Evolutionary conservation across 768 basidiomycete genomes (phyloP).

Genomic region (Tylopilus intermedius): DNA sequence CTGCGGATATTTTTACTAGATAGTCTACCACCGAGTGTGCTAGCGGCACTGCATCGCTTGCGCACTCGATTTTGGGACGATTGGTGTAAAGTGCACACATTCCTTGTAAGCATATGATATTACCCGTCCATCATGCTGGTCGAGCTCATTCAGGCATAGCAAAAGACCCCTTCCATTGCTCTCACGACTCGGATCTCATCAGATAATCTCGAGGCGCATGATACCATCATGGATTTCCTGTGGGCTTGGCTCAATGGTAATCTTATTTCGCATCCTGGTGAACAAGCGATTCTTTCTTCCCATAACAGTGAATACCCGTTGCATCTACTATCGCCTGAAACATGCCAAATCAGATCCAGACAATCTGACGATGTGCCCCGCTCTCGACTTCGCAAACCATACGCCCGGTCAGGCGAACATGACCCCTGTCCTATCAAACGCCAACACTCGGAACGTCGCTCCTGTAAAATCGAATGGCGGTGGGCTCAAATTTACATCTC

Average conservation of each 20-base stretch:
- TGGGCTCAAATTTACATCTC: slow-evolving; percentile 50
- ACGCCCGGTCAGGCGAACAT: slow-evolving; percentile 38
- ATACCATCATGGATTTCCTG: slow-evolving; percentile 43
- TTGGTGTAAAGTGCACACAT: slow-evolving; percentile 47
- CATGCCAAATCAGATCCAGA: slow-evolving; percentile 49
- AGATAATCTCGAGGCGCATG: slow-evolving; percentile 2
- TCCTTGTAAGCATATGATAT: slow-evolving; percentile 43
- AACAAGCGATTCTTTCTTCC: slow-evolving; percentile 4
- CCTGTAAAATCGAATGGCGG: slow-evolving; percentile 36
- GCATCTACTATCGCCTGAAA: slow-evolving; percentile 66
- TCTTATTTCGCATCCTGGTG: slow-evolving; percentile 2
- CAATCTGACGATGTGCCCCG: slow-evolving; percentile 83
- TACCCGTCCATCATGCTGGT: not conserved
- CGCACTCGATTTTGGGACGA: slow-evolving; percentile 51
- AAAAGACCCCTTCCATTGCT: slow-evolving; percentile 3
- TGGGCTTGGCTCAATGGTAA: slow-evolving; percentile 94
- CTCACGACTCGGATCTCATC: not conserved
- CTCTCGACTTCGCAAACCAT: slow-evolving; percentile 92
- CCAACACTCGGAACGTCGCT: slow-evolving; percentile 34
- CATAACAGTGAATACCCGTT: slow-evolving; percentile 81
- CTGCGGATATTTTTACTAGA: slow-evolving; percentile 33
- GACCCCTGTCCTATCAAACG: slow-evolving; percentile 36
- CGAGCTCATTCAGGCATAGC: slow-evolving; percentile 1
- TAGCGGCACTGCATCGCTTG: slow-evolving; percentile 38
- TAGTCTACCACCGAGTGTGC: slow-evolving; percentile 46